Evolutionary conservation across 192 early-diverging fungal species (phyloP), one percentile per base, ranked within the genome.

Genomic region (Obelidium mucronatum): DNA sequence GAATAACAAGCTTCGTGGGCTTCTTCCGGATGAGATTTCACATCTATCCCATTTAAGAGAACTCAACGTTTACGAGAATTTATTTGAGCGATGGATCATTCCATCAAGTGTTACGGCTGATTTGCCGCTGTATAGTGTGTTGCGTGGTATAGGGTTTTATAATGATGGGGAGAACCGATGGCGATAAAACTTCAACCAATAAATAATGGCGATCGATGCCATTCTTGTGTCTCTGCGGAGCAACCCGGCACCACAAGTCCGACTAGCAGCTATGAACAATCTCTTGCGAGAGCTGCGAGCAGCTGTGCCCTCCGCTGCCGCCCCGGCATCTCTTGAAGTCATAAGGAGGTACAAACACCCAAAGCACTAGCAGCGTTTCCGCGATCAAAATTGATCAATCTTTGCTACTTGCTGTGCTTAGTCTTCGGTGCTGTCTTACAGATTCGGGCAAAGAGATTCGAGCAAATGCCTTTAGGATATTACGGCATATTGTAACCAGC

Each of bases 371-470:
- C n/a, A n/a, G n/a, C n/a, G n/a, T n/a, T n/a, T n/a, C n/a, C n/a
- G n/a, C n/a, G n/a, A n/a, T n/a, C n/a, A n/a, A n/a, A n/a, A n/a
- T n/a, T n/a, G n/a, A n/a, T n/a, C n/a, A n/a, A n/a, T n/a, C n/a
- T n/a, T n/a, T n/a, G n/a, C 5, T 4, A 28, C 13, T 61, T 31
- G 13, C 33, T 61, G 59, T 31, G 2, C 30, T 31, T 42, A 83
- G 84, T 55, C 55, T 85, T 51, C 70, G 82, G 28, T n/a, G 61
- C 26, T 87, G 86, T 65, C 66, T 79, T 26, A 66, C 78, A 8
- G 75, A 86, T 67, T 51, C 67, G 1, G 71, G 81, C 15, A 87
- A 87, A 71, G 92, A 93, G 42, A 77, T 92, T 1, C 87, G 93
- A 8, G 75, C 91, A n/a, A 82, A 82, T 44, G 88, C 82, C 0